Evolutionary conservation across 1,139 yeast genomes (phyloP).

Genomic region (Diutina ranongensis): DNA sequence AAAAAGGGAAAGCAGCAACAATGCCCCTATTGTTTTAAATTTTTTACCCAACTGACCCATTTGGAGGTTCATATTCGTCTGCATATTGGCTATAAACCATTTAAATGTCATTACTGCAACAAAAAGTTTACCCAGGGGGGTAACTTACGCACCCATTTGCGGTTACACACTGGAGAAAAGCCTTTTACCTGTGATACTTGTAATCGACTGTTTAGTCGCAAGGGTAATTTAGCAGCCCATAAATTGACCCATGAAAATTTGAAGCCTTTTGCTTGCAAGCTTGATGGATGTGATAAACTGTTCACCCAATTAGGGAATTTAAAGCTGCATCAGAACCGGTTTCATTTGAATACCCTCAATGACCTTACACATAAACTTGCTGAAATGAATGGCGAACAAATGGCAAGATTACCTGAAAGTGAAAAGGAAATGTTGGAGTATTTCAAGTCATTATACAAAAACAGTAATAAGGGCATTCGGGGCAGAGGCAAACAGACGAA

Average conservation of each 20-base stretch:
- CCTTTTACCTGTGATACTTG: conserved; percentile 74
- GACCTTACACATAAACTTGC: conserved; percentile 55
- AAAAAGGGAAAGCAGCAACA: conserved; percentile 43
- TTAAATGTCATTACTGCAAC: conserved; percentile 66
- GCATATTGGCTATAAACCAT: conserved; percentile 71
- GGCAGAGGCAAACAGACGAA: conserved; percentile 54
- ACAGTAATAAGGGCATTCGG: conserved; percentile 80
- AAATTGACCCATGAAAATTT: conserved; percentile 66
- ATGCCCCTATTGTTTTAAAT: conserved; percentile 59
- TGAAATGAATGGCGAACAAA: conserved; percentile 33
- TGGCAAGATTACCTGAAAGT: conserved; percentile 41
- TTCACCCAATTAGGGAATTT: conserved; percentile 89
- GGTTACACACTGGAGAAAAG: conserved; percentile 87
- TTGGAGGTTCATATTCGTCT: conserved; percentile 70
- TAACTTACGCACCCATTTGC: conserved; percentile 73
- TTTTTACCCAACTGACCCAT: conserved; percentile 67
- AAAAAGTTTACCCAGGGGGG: conserved; percentile 90
- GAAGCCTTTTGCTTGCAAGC: conserved; percentile 69
- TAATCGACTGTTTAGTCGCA: conserved; percentile 66
- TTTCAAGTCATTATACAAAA: conserved; percentile 72
- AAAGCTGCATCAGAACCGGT: conserved; percentile 87
- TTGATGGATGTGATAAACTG: conserved; percentile 74
- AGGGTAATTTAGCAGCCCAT: conserved; percentile 87
- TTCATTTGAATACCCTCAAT: conserved; percentile 64
- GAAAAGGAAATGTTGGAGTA: conserved; percentile 65